Base-by-base conservation (phyloP, 257 asterid species). In the Penstemon davidsonii region DNA sequence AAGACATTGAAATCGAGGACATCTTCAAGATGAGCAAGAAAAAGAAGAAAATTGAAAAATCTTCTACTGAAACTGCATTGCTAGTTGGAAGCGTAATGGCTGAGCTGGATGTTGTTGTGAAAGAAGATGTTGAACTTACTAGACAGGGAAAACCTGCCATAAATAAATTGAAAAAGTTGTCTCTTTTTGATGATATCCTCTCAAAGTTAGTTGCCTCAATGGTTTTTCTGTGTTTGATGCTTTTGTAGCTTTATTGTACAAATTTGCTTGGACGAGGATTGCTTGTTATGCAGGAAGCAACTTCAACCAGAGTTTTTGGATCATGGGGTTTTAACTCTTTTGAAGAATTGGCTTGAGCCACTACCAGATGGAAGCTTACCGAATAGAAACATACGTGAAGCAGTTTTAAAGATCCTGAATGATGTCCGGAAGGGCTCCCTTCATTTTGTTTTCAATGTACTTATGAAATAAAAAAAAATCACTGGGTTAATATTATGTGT, bases 271-370 rank as follows among this genome's bases (percentile, higher is more conserved):
- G 51, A 33, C 40, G 73, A 46, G 56, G 62, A 47, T 71, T 75
- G 36, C 67, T 58, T 70, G 45, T 75, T 73, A 41, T 84, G 67
- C 83, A 94, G 99, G 79, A 94, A 94, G 74, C 97, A 94, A 75
- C 92, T 94, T 72, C 99, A 91, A 78, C 97, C 80, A 64, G 99
- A 94, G 70, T 94, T 94, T 83, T 83, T 94, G 36, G 99, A 94
- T 62, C 99, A 82, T 66, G 91, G 88, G 69, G 85, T 85, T 45
- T 73, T 85, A 50, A 76, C 83, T 33, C 84, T 85, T 45, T 45
- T 82, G 73, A 85, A 69, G 74, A 82, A 70, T 65, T 85, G 91
- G 88, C 91, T 85, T 13, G 91, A 85, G 66, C 91, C 91, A 59
- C 81, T 85, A 67, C 91, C 91, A 41, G 91, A 85, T 70, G 88